Percentiles rank a stretch among this genome's conserved stretches.
These are phyloP conservation scores for Mycena alexandri DNA, from an alignment of 768 basidiomycete species.

Conservation along the genomic window DNA sequence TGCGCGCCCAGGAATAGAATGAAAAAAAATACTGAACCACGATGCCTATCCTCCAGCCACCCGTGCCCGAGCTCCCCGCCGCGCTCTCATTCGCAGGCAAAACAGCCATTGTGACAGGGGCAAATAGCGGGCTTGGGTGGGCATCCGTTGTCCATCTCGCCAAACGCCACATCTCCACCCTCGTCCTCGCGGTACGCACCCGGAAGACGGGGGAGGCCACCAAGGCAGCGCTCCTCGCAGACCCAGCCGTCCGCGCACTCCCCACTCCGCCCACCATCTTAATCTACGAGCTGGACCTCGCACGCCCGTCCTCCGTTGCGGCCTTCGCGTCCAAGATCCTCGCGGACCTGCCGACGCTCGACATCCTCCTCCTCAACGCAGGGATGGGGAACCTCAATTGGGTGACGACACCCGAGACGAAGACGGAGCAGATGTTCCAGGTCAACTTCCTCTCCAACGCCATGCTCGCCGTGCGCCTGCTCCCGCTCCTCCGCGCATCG, in stretches of 20 bases:
- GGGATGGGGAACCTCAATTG: conserved; percentile 30
- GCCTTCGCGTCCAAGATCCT: conserved; percentile 33
- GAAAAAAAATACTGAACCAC: not conserved
- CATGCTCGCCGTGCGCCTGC: conserved; percentile 37
- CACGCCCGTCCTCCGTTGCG: conserved; percentile 36
- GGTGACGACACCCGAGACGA: conserved; percentile 30
- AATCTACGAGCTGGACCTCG: conserved; percentile 38
- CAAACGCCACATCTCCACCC: conserved; percentile 33
- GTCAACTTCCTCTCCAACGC: conserved; percentile 40
- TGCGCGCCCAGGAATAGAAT: not conserved
- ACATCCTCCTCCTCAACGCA: conserved; percentile 41
- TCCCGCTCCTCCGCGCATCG: conserved; percentile 37
- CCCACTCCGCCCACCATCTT: conserved; percentile 33
- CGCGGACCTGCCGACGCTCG: conserved; percentile 26
- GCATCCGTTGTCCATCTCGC: conserved; percentile 35
- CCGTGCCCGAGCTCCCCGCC: conserved; percentile 28
- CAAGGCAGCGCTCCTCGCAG: conserved; percentile 32
- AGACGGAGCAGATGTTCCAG: conserved; percentile 35
- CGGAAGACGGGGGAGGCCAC: conserved; percentile 28
- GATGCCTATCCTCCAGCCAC: conserved; percentile 34
- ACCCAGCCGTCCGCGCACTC: conserved; percentile 27
- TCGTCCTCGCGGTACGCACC: conserved; percentile 38
- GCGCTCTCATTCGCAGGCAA: conserved; percentile 44
- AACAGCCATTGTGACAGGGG: conserved; percentile 47
- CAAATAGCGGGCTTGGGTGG: conserved; percentile 36